Evolutionary conservation across 768 basidiomycete species (phyloP).

Genomic region (Suillus bovinus): DNA sequence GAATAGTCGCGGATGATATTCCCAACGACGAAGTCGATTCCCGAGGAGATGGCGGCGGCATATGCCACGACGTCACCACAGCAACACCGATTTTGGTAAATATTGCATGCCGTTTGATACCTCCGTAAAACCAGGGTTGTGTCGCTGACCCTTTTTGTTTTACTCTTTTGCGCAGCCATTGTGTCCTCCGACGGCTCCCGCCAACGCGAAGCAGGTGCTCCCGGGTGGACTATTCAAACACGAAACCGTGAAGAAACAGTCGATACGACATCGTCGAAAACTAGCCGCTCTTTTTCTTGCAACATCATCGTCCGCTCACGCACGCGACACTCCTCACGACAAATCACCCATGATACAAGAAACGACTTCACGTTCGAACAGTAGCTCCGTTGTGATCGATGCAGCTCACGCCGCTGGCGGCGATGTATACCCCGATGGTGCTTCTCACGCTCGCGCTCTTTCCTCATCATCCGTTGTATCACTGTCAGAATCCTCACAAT

Average conservation of each 20-base stretch:
- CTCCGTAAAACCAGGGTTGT: slow-evolving; percentile 16
- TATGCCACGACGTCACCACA: slow-evolving; percentile 23
- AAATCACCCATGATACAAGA: slow-evolving; percentile 14
- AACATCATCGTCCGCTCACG: slow-evolving; percentile 13
- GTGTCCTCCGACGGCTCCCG: slow-evolving; percentile 19
- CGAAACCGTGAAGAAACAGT: slow-evolving; percentile 16
- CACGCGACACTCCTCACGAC: slow-evolving; percentile 18
- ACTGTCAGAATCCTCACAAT: slow-evolving; percentile 21
- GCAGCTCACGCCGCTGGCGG: slow-evolving; percentile 22
- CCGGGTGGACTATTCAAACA: slow-evolving; percentile 12
- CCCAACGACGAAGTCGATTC: slow-evolving; percentile 2
- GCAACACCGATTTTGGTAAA: slow-evolving; percentile 33
- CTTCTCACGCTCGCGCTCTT: slow-evolving; percentile 16
- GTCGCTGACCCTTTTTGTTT: slow-evolving; percentile 19
- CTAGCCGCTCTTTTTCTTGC: slow-evolving; percentile 24
- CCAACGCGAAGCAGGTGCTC: slow-evolving; percentile 16
- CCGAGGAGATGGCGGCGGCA: slow-evolving; percentile 18
- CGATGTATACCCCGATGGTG: slow-evolving; percentile 17
- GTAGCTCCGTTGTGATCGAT: slow-evolving; percentile 24
- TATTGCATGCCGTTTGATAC: slow-evolving; percentile 18
- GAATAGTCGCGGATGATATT: not conserved
- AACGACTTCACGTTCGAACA: slow-evolving; percentile 10
- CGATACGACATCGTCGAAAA: slow-evolving; percentile 19
- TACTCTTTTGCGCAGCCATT: slow-evolving; percentile 24
- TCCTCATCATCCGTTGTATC: slow-evolving; percentile 21